Conservation (phyloP, 129 eudicot species). For the Escallonia herrerae region DNA sequence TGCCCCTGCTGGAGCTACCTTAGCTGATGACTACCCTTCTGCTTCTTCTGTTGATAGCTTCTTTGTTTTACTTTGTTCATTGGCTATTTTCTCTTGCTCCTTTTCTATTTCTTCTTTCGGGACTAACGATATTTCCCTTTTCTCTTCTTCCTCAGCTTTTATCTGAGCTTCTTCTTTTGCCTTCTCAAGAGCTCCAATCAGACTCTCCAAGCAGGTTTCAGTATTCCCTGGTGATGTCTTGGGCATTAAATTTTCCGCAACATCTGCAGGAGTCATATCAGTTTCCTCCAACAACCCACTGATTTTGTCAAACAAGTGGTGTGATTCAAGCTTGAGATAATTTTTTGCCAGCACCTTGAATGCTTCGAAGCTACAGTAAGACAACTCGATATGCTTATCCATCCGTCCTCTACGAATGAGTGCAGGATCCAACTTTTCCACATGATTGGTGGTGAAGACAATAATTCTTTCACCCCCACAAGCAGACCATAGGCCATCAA, state of each 20-base stretch:
- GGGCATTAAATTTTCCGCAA: constrained; percentile 32
- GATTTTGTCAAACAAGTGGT: constrained; percentile 22
- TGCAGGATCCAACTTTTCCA: constrained; percentile 29
- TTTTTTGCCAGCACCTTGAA: constrained; percentile 33
- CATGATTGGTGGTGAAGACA: constrained; percentile 28
- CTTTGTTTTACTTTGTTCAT: neutral
- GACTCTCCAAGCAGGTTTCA: constrained; percentile 16
- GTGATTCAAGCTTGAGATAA: constrained; percentile 24
- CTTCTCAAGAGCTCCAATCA: constrained; percentile 23
- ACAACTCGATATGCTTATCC: constrained; percentile 33
- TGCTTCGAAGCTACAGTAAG: constrained; percentile 29
- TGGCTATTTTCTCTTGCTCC: neutral
- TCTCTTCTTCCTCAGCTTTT: constrained; percentile 17
- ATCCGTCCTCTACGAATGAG: constrained; percentile 31
- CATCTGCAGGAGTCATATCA: constrained; percentile 30
- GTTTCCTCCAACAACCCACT: constrained; percentile 25
- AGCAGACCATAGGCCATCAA: constrained; percentile 34
- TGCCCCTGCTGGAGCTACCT: neutral
- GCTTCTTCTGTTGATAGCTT: neutral
- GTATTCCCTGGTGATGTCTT: constrained; percentile 13
- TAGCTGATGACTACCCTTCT: neutral
- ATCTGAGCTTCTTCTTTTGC: constrained; percentile 16
- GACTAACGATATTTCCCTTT: neutral
- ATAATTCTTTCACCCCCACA: constrained; percentile 30
- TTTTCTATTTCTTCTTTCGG: neutral